These are phyloP conservation scores for Dendrostoma leiphaemia DNA, from an alignment of 2,329 filamentous ascomycete species.

Conservation along the genomic window DNA sequence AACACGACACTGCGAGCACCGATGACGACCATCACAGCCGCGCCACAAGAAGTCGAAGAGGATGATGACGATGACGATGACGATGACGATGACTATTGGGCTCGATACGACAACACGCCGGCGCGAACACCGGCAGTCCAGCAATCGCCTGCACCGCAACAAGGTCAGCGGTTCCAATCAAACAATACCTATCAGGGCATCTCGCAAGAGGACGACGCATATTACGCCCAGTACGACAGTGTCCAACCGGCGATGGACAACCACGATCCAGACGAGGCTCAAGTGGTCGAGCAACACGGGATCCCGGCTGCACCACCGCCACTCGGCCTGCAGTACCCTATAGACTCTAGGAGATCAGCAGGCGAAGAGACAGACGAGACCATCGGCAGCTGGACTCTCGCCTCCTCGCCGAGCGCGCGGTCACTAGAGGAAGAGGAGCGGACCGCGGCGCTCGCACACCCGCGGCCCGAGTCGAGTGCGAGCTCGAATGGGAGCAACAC, in stretches of 20 bases:
- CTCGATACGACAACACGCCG: constrained; percentile 71
- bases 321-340: constrained; percentile 28
- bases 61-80: constrained; percentile 52
- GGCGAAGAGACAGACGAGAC: constrained; percentile 32
- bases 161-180: constrained; percentile 25
- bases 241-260: constrained; percentile 80
- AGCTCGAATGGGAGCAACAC: constrained; percentile 54
- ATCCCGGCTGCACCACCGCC: constrained; percentile 33
- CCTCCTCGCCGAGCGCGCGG: constrained; percentile 34
- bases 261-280: constrained; percentile 70
- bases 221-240: constrained; percentile 73
- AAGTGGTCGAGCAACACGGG: constrained; percentile 35
- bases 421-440: constrained; percentile 38
- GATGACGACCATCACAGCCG: constrained; percentile 19
- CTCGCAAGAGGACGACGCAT: constrained; percentile 61
- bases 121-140: constrained; percentile 61
- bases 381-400: constrained; percentile 41
- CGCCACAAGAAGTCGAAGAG: constrained; percentile 17
- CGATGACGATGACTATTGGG: constrained; percentile 79
- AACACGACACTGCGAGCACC: constrained; percentile 17
- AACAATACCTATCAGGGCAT: constrained; percentile 27
- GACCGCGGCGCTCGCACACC: constrained; percentile 44
- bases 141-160: constrained; percentile 58
- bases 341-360: constrained; percentile 22
- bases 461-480: constrained; percentile 58